Evolutionary conservation across 83 land plant genomes (phyloP).

Genomic region (Picea abies): DNA sequence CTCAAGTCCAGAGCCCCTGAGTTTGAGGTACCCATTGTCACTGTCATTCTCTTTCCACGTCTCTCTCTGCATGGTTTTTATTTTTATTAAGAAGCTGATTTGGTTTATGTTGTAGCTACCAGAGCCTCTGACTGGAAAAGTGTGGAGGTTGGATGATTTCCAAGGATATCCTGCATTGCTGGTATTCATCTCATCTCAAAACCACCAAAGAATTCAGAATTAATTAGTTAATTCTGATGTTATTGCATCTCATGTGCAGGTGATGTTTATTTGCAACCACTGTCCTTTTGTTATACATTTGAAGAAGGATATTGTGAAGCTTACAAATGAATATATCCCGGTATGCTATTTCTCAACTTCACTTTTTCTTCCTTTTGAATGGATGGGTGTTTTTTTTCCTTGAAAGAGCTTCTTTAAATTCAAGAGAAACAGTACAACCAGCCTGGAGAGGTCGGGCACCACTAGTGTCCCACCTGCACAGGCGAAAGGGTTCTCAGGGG

Average conservation of each 20-base stretch:
- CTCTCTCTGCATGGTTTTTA: not conserved
- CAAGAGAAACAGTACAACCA: not conserved
- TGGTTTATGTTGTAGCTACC: slow-evolving; percentile 49
- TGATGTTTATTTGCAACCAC: slow-evolving; percentile 97
- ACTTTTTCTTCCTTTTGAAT: not conserved
- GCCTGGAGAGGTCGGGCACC: no score
- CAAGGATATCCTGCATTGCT: slow-evolving; percentile 68
- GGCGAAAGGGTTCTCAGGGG: no score
- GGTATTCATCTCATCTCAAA: slow-evolving; percentile 36
- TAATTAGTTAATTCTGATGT: not conserved
- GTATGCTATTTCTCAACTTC: slow-evolving; percentile 29
- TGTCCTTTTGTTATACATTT: slow-evolving; percentile 92
- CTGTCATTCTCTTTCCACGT: not conserved
- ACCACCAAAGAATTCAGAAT: not conserved
- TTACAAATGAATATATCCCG: slow-evolving; percentile 73
- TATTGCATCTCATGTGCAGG: slow-evolving; percentile 42
- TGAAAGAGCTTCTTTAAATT: no score
- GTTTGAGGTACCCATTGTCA: slow-evolving; percentile 45
- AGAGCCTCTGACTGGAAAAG: slow-evolving; percentile 80
- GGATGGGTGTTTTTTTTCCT: not conserved
- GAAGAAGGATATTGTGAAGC: slow-evolving; percentile 82
- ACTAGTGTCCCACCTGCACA: no score
- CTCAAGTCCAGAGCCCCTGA: slow-evolving; percentile 62
- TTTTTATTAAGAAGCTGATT: slow-evolving; percentile 15
- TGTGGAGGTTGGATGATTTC: slow-evolving; percentile 75